phyloP scores from a whole-genome alignment of 305 asterid species.

The Rubia balearica region DNA sequence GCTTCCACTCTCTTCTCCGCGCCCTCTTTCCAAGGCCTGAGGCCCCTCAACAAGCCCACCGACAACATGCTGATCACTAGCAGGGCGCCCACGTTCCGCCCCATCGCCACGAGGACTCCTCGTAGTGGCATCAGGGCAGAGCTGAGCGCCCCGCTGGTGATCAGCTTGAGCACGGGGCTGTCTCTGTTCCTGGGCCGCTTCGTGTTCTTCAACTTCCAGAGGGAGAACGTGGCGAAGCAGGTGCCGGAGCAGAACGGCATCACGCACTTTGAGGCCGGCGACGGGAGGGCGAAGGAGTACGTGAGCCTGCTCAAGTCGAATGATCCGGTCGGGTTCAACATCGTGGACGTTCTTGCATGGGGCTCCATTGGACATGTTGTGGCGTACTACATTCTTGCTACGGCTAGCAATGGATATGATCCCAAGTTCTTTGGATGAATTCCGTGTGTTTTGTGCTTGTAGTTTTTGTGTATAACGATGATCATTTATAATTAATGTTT shows the following conservation, averaged over 20 bases:
- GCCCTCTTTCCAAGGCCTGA: conserved; percentile 75
- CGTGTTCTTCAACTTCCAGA: conserved; percentile 90
- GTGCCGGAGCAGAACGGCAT: conserved; percentile 87
- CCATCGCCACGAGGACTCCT: conserved; percentile 26
- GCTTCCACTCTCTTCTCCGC: conserved; percentile 70
- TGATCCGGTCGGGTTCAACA: conserved; percentile 89
- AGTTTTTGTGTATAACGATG: conserved; percentile 8
- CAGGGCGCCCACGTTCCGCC: conserved; percentile 34
- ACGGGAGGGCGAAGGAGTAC: conserved; percentile 79
- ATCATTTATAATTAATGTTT: not conserved
- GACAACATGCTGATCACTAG: conserved; percentile 26
- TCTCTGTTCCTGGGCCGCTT: conserved; percentile 81
- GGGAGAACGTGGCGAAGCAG: conserved; percentile 88
- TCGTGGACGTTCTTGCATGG: conserved; percentile 92
- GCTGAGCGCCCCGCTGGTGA: conserved; percentile 64
- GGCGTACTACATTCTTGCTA: conserved; percentile 84
- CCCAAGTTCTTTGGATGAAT: conserved; percentile 58
- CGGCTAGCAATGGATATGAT: conserved; percentile 86
- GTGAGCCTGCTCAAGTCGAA: conserved; percentile 82
- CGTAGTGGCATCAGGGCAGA: conserved; percentile 45
- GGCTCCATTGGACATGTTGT: conserved; percentile 93
- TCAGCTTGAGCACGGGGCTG: conserved; percentile 84
- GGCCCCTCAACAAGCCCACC: conserved; percentile 64
- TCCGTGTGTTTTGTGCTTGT: not conserved
- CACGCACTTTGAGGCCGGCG: conserved; percentile 90